phyloP scores from a whole-genome alignment of 164 flowering plant species.

The Tinospora cordifolia region DNA sequence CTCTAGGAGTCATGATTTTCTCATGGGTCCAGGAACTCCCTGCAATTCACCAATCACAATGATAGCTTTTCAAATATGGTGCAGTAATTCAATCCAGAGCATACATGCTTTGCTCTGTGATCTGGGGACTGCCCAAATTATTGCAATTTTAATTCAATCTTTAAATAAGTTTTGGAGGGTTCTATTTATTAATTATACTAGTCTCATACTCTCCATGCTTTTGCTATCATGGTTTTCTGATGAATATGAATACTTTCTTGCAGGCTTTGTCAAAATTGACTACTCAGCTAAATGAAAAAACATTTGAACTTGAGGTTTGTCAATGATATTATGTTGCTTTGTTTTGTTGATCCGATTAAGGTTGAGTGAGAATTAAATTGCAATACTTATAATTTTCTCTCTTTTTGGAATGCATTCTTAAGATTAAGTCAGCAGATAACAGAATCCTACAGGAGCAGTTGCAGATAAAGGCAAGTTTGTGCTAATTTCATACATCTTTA shows the following conservation, averaged over 20 bases:
- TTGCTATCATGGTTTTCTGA: not conserved
- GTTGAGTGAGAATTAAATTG: not conserved
- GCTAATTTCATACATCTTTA: not conserved
- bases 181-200: not conserved
- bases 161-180: not conserved
- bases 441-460: slow-evolving; percentile 82
- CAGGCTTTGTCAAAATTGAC: slow-evolving; percentile 67
- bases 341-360: not conserved
- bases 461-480: slow-evolving; percentile 46
- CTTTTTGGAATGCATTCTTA: slow-evolving; percentile 17
- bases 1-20: not conserved
- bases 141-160: not conserved
- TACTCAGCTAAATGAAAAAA: slow-evolving; percentile 62
- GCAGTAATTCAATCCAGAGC: no score
- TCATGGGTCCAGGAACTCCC: not conserved
- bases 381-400: slow-evolving; percentile 14
- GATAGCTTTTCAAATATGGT: no score
- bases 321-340: slow-evolving; percentile 12
- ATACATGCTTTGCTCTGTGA: no score
- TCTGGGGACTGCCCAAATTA: not conserved
- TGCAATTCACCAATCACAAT: no score
- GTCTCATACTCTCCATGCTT: slow-evolving; percentile 4
- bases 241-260: slow-evolving; percentile 5
- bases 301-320: slow-evolving; percentile 82
- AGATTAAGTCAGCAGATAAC: slow-evolving; percentile 85